Evolutionary conservation across 83 land plant genomes (phyloP).

Genomic region (Larix sibirica): DNA sequence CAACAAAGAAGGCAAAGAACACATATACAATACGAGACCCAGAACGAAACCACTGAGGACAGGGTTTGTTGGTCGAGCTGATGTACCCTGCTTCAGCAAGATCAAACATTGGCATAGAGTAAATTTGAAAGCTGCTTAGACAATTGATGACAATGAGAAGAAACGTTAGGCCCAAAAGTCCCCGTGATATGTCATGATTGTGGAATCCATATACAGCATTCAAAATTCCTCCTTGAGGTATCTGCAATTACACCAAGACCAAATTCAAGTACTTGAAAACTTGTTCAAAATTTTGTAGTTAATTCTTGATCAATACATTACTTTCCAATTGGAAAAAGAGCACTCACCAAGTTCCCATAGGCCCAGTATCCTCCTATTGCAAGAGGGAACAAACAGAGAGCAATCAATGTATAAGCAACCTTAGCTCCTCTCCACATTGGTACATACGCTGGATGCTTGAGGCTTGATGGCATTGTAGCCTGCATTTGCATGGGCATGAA

Average conservation of each 20-base stretch:
- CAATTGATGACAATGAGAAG: conserved; percentile 70
- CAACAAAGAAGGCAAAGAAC: conserved; percentile 50
- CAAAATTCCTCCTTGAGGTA: conserved; percentile 54
- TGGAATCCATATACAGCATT: conserved; percentile 43
- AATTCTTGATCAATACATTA: not conserved
- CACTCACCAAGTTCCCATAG: conserved; percentile 71
- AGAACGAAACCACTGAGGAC: conserved; percentile 54
- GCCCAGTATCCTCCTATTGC: conserved; percentile 86
- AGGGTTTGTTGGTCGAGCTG: conserved; percentile 42
- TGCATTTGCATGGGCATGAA: conserved; percentile 18
- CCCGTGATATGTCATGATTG: conserved; percentile 30
- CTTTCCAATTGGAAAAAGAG: too few relatives aligned
- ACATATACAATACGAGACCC: conserved; percentile 48
- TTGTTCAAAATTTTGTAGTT: not conserved
- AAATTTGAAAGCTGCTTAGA: conserved; percentile 72
- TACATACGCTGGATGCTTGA: conserved; percentile 71
- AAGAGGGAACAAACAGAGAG: conserved; percentile 72
- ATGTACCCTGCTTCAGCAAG: conserved; percentile 67
- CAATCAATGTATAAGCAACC: conserved; percentile 58
- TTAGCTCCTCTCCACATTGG: conserved; percentile 95
- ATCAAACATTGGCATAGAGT: conserved; percentile 84
- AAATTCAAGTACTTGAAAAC: not conserved
- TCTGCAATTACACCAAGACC: conserved; percentile 29
- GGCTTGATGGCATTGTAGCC: conserved; percentile 85
- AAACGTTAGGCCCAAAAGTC: conserved; percentile 45